Conservation (phyloP, 192 early-diverging fungal genomes). For the Mortierella claussenii region DNA sequence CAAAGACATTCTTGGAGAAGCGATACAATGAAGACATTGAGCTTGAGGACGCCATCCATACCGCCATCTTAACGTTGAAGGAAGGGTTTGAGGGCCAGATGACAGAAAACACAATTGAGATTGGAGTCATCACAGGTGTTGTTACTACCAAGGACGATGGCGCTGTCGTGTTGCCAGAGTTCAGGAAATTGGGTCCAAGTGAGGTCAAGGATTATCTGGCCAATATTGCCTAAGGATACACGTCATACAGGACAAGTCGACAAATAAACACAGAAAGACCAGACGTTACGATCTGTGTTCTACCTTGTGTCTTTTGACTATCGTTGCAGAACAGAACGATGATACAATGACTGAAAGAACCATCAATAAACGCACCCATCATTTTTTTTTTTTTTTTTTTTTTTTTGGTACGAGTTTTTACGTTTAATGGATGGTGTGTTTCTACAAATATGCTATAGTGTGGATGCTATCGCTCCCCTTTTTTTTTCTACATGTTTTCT, state of each 20-base stretch:
- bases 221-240: slow-evolving; percentile 83
- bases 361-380: too few relatives aligned
- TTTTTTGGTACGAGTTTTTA: too few relatives aligned
- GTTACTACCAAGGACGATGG: slow-evolving; percentile 66
- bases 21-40: slow-evolving; percentile 94
- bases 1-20: slow-evolving; percentile 99
- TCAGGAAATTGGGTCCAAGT: slow-evolving; percentile 81
- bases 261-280: too few relatives aligned
- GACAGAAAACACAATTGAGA: slow-evolving; percentile 95
- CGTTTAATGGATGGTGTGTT: too few relatives aligned
- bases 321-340: too few relatives aligned
- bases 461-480: neutral
- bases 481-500: neutral
- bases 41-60: slow-evolving; percentile 98
- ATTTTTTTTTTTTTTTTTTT: neutral
- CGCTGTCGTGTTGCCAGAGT: slow-evolving; percentile 63
- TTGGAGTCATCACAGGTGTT: slow-evolving; percentile 83
- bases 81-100: slow-evolving; percentile 99
- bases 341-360: too few relatives aligned
- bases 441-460: slow-evolving; percentile 15
- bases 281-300: too few relatives aligned
- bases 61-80: slow-evolving; percentile 98
- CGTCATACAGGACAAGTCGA: neutral
- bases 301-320: too few relatives aligned
- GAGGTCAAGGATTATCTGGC: slow-evolving; percentile 99